These are phyloP conservation scores for Nicotiana noctiflora DNA, from an alignment of 257 asterid genomes.

Conservation along the genomic window DNA sequence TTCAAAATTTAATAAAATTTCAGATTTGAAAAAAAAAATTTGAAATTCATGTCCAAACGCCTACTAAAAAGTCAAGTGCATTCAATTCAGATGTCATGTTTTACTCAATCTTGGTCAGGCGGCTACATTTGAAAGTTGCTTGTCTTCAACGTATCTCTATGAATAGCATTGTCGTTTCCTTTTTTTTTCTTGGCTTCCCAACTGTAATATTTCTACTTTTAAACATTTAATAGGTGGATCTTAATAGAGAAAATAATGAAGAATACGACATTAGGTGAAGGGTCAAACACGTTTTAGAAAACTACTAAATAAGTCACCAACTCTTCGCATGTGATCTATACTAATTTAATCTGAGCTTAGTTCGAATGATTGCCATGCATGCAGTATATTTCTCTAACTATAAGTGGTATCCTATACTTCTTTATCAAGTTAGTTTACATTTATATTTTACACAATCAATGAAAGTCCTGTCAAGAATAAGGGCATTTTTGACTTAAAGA, in stretches of 20 bases:
- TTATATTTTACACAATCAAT: not conserved
- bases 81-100: not conserved
- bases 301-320: not conserved
- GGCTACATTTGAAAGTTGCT: not conserved
- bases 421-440: not conserved
- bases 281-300: not conserved
- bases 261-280: not conserved
- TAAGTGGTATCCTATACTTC: not conserved
- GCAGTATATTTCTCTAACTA: not conserved
- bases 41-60: no score
- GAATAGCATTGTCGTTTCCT: not conserved
- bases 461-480: not conserved
- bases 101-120: not conserved
- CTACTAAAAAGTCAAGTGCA: not conserved
- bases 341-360: not conserved
- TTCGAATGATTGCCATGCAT: not conserved
- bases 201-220: not conserved
- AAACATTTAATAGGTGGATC: not conserved
- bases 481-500: not conserved
- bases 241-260: not conserved
- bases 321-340: not conserved
- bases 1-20: no score
- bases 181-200: not conserved
- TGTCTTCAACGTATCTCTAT: not conserved
- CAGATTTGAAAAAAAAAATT: no score